These are phyloP conservation scores for Terfezia claveryi DNA, from an alignment of 495 filamentous ascomycete genomes.

Conservation along the genomic window DNA sequence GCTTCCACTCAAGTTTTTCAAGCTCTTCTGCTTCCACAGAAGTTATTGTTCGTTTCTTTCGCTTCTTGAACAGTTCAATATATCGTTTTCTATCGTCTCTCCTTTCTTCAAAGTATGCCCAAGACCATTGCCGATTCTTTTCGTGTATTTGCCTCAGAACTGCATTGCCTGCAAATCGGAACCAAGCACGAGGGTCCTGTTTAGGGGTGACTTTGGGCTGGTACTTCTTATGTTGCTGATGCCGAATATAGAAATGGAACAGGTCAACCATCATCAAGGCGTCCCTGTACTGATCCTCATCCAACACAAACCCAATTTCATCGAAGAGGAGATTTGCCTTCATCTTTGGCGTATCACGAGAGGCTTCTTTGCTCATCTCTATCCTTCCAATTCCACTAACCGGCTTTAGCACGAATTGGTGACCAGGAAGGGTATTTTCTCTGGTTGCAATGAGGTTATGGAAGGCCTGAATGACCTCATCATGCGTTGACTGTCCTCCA, in stretches of 20 bases:
- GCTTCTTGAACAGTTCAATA: constrained; percentile 81
- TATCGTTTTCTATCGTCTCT: constrained; percentile 76
- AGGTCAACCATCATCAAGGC: constrained; percentile 92
- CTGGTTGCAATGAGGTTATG: constrained; percentile 50
- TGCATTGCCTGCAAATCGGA: constrained; percentile 70
- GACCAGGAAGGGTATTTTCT: constrained; percentile 30
- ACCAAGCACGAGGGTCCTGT: constrained; percentile 79
- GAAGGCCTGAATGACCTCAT: constrained; percentile 52
- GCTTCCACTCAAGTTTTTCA: constrained; percentile 58
- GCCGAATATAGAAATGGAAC: constrained; percentile 93
- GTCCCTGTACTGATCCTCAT: constrained; percentile 93
- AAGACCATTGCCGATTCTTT: constrained; percentile 70
- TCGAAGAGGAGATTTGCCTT: constrained; percentile 83
- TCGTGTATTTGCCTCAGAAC: constrained; percentile 87
- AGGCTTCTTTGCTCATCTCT: constrained; percentile 79
- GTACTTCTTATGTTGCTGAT: constrained; percentile 88
- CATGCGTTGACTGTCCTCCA: constrained; percentile 53
- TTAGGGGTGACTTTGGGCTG: constrained; percentile 72
- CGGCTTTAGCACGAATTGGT: constrained; percentile 88
- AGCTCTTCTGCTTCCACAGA: constrained; percentile 49
- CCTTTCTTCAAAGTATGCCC: constrained; percentile 81
- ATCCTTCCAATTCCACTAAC: constrained; percentile 81
- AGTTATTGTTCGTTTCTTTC: constrained; percentile 57
- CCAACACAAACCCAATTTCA: constrained; percentile 83
- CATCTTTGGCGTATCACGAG: constrained; percentile 57